Base-by-base conservation (phyloP, 2,329 filamentous ascomycete genomes). In the Microthyrium microscopicum region DNA sequence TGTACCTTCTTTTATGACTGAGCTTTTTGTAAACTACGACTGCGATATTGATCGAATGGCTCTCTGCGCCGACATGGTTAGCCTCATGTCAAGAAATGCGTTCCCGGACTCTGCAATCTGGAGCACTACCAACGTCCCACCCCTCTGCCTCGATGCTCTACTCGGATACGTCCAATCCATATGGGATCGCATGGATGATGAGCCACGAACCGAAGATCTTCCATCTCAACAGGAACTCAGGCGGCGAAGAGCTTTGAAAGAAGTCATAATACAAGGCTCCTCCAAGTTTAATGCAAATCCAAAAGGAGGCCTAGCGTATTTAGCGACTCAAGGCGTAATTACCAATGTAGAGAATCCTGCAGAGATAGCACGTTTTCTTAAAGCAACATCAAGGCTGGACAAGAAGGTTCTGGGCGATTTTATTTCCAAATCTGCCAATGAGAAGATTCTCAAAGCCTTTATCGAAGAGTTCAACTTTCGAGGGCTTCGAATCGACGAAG, bases 61-160 rank as follows among this genome's bases (percentile, higher is more conserved):
- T 57, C 60, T 98, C 4, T 98, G 89, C 48, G 81, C 93, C 58
- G 91, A 98, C 49, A 79, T 95, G 69, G 73, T 98, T 39, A 87
- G 89, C 1, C 66, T 98, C 21, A 62, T 98, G 12, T 87, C 89
- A 15, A 72, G 89, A 38, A 98, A 94, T 52, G 89, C 89, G 2
- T 79, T 98, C 42, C 91, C 89, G 1, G 89, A 98, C 52, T 93
- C 89, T 6, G 89, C 87, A 5, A 94, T 85, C 5, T 98, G 89
- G 89, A 98, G 91, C 53, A 98, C 89, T 8, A 94, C 87, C 4
- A 98, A 92, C 50, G 91, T 98, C 1, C 89, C 89, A 12, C 89
- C 89, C 1, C 61, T 98, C 3, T 98, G 89, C 47, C 64, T 98
- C 16, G 89, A 98, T 56, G 84, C 89, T 7, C 62, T 98, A 8